A percentile compares a stretch with the other conserved stretches of the same genome.
Conservation (phyloP, 2,329 filamentous ascomycete genomes). For the Epichloe gansuensis region DNA sequence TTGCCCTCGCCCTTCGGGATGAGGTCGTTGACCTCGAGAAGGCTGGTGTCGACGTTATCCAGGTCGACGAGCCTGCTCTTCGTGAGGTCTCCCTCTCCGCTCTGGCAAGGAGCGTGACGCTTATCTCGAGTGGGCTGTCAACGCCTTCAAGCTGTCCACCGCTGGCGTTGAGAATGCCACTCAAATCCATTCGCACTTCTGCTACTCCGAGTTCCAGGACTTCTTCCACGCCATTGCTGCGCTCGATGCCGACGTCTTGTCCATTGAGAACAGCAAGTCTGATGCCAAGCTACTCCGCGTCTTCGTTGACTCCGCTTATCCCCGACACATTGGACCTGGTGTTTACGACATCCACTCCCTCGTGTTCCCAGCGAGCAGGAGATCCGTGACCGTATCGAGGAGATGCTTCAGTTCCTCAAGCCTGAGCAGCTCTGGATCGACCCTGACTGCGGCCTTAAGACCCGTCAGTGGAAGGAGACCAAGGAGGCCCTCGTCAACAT, state of each 20-base stretch:
- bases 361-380: conserved; percentile 95
- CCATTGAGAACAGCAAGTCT: conserved; percentile 99
- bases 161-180: conserved; percentile 89
- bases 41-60: conserved; percentile 94
- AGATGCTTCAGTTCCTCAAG: conserved; percentile 97
- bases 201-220: conserved; percentile 99
- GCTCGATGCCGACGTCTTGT: conserved; percentile 94
- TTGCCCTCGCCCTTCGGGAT: conserved; percentile 94
- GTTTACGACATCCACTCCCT: conserved; percentile 99
- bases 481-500: conserved; percentile 93
- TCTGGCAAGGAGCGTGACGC: conserved; percentile 87
- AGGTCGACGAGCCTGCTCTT: conserved; percentile 97
- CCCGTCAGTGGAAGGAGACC: conserved; percentile 95
- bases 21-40: conserved; percentile 97
- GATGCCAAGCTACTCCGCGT: conserved; percentile 98
- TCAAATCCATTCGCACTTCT: conserved; percentile 99
- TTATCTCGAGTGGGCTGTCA: conserved; percentile 94
- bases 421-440: conserved; percentile 99
- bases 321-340: conserved; percentile 95
- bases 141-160: conserved; percentile 94
- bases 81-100: conserved; percentile 97
- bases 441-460: conserved; percentile 99
- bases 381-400: conserved; percentile 93
- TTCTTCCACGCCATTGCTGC: conserved; percentile 99
- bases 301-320: conserved; percentile 95